Base-by-base conservation (phyloP, 1,139 yeast genomes). In the Protomyces lactucae-debilis region DNA sequence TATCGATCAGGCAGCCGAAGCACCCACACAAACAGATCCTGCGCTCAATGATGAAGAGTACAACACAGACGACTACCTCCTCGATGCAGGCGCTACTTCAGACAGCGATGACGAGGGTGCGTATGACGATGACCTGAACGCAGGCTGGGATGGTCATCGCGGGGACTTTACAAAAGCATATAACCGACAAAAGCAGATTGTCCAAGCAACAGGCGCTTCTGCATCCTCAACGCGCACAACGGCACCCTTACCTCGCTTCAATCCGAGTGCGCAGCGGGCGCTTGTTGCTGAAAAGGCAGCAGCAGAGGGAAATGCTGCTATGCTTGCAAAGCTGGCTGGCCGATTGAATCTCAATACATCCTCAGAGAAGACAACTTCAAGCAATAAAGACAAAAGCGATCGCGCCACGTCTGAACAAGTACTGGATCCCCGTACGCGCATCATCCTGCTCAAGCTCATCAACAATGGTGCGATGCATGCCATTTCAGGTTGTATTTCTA, bases 361-460 rank as follows among this genome's bases (percentile, higher is more conserved):
- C 10, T 55, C 64, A 39, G 66, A 65, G 35, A 68, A 66, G 66
- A 52, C 61, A 14, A 54, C 48, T 9, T 52, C 67, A 12, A 63
- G 70, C 25, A 52, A 65, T 23, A 70, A 68, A 43, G 99, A 93
- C 76, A 85, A 92, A 72, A 85, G 98, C 1, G 91, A 93, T 71
- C 79, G 99, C 67, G 99, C 99, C 3, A 95, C 99, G 0, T 95
- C 91, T 21, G 98, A 95, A 71, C 97, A 92, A 74, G 99, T 93
- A 2, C 77, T 95, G 67, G 99, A 95, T 75, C 98, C 98, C 1
- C 81, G 98, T 69, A 95, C 99, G 0, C 81, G 93, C 79, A 79
- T 84, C 71, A 92, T 92, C 72, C 78, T 95, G 67, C 85, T 86
- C 64, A 90, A 89, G 68, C 81, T 95, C 75, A 85, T 90, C 74